Percentiles rank a stretch among this genome's conserved stretches.
Conservation (phyloP, 2,329 filamentous ascomycete species). For the Endothia cerciana region DNA sequence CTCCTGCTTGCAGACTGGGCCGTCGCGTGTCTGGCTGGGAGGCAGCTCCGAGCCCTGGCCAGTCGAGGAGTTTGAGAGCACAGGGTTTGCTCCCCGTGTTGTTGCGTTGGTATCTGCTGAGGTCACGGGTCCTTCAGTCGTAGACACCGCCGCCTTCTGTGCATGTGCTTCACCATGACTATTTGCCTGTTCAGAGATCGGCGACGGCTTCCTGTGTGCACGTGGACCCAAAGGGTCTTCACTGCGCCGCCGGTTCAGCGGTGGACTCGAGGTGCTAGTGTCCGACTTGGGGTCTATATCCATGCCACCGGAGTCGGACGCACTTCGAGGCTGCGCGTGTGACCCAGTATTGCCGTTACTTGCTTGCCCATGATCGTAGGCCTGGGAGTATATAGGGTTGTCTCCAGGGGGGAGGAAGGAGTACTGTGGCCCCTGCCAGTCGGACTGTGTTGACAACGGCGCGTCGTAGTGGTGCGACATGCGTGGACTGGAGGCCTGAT, state of each 20-base stretch:
- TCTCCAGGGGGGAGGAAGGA: slow-evolving; percentile 53
- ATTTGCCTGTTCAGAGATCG: slow-evolving; percentile 42
- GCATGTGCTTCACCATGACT: slow-evolving; percentile 40
- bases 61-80: slow-evolving; percentile 44
- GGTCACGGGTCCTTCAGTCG: slow-evolving; percentile 45
- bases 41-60: slow-evolving; percentile 41
- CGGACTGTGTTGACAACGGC: slow-evolving; percentile 56
- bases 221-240: slow-evolving; percentile 48
- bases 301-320: slow-evolving; percentile 47
- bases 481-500: slow-evolving; percentile 51
- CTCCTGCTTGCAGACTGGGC: slow-evolving; percentile 47
- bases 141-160: slow-evolving; percentile 43
- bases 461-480: slow-evolving; percentile 62
- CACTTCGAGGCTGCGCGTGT: slow-evolving; percentile 45
- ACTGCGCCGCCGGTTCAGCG: slow-evolving; percentile 42
- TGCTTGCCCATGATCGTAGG: slow-evolving; percentile 47
- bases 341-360: slow-evolving; percentile 42
- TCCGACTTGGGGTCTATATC: slow-evolving; percentile 68
- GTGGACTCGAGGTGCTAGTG: slow-evolving; percentile 36
- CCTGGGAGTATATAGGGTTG: slow-evolving; percentile 48
- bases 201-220: slow-evolving; percentile 45
- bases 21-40: slow-evolving; percentile 42
- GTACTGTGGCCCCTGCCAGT: slow-evolving; percentile 59
- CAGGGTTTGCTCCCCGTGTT: slow-evolving; percentile 46
- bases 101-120: slow-evolving; percentile 45